Percentiles rank a stretch among this genome's conserved stretches.
Evolutionary conservation across 768 basidiomycete species (phyloP).

Genomic region (Boletus speciosus): DNA sequence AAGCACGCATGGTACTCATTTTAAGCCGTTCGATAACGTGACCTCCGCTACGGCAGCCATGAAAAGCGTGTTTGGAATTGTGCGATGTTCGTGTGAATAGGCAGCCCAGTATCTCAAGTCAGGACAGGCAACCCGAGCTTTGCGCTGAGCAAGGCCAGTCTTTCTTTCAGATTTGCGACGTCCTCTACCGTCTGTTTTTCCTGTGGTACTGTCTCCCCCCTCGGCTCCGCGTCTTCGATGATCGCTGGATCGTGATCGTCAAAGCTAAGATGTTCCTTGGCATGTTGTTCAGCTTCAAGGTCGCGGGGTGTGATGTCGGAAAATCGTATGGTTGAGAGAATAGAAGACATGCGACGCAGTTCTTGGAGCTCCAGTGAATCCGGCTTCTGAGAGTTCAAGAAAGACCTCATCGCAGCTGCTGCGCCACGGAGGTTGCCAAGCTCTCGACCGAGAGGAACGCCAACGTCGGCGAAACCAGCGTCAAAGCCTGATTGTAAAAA

Average conservation of each 20-base stretch:
- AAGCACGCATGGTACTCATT: background rate
- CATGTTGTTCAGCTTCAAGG: conserved; percentile 75
- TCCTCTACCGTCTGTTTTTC: conserved; percentile 39
- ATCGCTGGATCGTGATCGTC: conserved; percentile 27
- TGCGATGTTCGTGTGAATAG: background rate
- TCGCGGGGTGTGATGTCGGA: conserved; percentile 74
- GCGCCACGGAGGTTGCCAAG: conserved; percentile 76
- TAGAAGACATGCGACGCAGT: conserved; percentile 49
- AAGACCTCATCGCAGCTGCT: conserved; percentile 57
- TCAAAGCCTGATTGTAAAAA: conserved; percentile 91
- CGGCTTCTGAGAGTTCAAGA: conserved; percentile 39
- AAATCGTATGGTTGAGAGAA: conserved; percentile 60
- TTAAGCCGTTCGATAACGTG: background rate
- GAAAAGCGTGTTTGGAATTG: background rate
- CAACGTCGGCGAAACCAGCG: conserved; percentile 68
- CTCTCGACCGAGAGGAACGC: conserved; percentile 71
- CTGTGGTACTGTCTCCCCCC: conserved; percentile 5
- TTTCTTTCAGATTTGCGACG: conserved; percentile 36
- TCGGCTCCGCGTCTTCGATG: conserved; percentile 40
- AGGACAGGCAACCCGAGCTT: conserved; percentile 32
- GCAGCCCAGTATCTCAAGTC: background rate
- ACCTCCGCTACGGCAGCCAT: background rate
- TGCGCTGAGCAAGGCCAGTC: conserved; percentile 31
- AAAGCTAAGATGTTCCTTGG: conserved; percentile 55
- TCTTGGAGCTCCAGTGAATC: conserved; percentile 33